phyloP scores from a whole-genome alignment of 2,329 filamentous ascomycete species.

The Trichophyton verrucosum region DNA sequence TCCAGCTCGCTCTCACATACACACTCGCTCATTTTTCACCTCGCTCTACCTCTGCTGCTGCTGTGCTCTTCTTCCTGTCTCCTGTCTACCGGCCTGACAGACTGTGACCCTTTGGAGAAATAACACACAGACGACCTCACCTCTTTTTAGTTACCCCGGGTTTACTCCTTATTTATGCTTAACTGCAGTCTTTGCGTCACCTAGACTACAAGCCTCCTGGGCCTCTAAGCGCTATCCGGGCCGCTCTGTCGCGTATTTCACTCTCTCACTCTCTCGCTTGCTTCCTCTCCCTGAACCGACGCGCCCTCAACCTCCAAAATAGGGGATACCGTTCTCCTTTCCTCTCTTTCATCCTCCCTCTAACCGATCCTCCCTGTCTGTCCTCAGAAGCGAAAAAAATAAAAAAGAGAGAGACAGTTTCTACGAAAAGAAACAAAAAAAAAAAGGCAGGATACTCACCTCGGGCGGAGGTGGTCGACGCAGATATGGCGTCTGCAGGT shows the following conservation, averaged over 20 bases:
- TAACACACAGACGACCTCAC: background rate
- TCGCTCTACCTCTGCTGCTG: no score
- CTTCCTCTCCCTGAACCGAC: background rate
- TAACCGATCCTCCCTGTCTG: background rate
- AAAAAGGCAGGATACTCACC: no score
- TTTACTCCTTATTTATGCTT: background rate
- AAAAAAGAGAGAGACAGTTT: background rate
- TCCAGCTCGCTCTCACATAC: background rate
- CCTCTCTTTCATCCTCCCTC: background rate
- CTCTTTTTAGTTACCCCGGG: background rate
- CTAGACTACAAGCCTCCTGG: background rate
- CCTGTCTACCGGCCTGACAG: no score
- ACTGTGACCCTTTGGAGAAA: background rate
- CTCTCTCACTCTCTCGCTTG: background rate
- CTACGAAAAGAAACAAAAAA: background rate
- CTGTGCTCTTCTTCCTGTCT: no score
- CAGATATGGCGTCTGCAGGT: conserved; percentile 30
- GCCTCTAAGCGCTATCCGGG: background rate
- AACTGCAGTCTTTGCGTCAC: background rate
- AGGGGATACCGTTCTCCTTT: background rate
- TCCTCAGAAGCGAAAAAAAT: background rate
- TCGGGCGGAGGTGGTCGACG: conserved; percentile 6
- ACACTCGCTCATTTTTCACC: background rate
- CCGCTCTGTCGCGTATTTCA: background rate
- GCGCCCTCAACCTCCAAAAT: background rate